Evolutionary conservation across 148 eudicot genomes (phyloP), one percentile per base, ranked within the genome.

Genomic region (Nyssa sinensis): DNA sequence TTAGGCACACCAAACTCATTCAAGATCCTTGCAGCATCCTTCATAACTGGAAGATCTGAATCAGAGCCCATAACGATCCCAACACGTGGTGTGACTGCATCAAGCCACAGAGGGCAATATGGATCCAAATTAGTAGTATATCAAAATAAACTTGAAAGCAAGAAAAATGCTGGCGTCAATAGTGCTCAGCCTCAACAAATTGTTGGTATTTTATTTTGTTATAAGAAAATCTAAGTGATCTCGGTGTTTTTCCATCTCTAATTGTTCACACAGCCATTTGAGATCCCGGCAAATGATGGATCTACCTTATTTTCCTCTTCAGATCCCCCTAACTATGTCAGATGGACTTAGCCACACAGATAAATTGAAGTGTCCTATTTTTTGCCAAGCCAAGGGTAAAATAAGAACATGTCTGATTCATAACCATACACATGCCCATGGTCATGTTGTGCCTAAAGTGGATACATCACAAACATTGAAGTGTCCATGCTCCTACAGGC

Each of bases 61-160:
- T 94, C 97, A 29, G 98, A 94, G 55, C 98, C 98, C 98, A 94
- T 94, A 66, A 94, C 89, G 82, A 94, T 90, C 55, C 92, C 98
- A 77, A 94, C 97, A 79, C 78, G 87, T 32, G 94, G 93, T 23
- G 86, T 51, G 8, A 17, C 84, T 81, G 90, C 72, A 81, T 75
- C 82, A 83, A 70, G 34, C 58, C 70, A 71, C 25, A 35, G 35
- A 70, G n/a, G n/a, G 30, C 24, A 70, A 28, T 62, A 37, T 63
- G 30, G 64, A 33, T 62, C 16, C 68, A 29, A 30, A 29, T 63
- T 64, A 23, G 25, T 44, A 25, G 25, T 44, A 25, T 62, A 63
- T 44, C 31, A 47, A 21, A 73, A 71, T 6, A 17, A 6, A 25
- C 27, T 12, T 29, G 8, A 2, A 72, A 1, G 24, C 24, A 19